These are phyloP conservation scores for Actinomortierella wolfii DNA, from an alignment of 371 early-diverging fungal species.

Conservation along the genomic window DNA sequence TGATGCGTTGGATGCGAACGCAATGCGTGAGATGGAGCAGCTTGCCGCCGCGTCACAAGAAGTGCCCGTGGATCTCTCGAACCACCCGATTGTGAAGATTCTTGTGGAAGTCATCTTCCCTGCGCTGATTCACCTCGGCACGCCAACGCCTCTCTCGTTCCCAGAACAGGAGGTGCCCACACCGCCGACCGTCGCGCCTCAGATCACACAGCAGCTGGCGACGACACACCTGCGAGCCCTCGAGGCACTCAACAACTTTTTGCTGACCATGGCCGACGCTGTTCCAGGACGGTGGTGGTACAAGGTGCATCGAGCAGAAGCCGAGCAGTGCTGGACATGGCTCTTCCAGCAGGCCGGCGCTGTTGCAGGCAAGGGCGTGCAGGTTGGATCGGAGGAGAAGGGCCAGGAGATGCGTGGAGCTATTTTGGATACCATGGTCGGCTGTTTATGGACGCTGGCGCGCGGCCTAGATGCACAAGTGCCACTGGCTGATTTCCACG, in stretches of 20 bases:
- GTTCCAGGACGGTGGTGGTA: constrained; percentile 72
- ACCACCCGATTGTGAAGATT: constrained; percentile 52
- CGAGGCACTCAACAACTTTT: constrained; percentile 78
- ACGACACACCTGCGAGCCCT: constrained; percentile 72
- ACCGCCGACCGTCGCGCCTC: constrained; percentile 41
- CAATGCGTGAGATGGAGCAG: constrained; percentile 39
- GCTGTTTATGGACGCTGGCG: constrained; percentile 76
- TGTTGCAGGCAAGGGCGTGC: constrained; percentile 50
- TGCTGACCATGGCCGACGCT: constrained; percentile 69
- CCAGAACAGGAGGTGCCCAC: constrained; percentile 45
- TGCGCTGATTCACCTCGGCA: constrained; percentile 55
- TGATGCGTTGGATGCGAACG: constrained; percentile 55
- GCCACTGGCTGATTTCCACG: constrained; percentile 50
- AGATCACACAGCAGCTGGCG: constrained; percentile 54
- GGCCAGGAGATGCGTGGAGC: constrained; percentile 50
- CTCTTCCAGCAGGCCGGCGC: constrained; percentile 59
- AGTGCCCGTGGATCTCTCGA: constrained; percentile 37
- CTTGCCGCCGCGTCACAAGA: constrained; percentile 26
- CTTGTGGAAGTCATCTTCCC: constrained; percentile 56
- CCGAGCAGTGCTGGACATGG: constrained; percentile 66
- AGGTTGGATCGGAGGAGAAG: constrained; percentile 48
- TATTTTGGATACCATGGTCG: constrained; percentile 68
- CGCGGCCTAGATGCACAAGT: constrained; percentile 67
- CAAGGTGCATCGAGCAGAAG: constrained; percentile 56
- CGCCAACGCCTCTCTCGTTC: constrained; percentile 59